phyloP scores from a whole-genome alignment of 2,329 filamentous ascomycete genomes.

The Arachnopeziza araneosa region DNA sequence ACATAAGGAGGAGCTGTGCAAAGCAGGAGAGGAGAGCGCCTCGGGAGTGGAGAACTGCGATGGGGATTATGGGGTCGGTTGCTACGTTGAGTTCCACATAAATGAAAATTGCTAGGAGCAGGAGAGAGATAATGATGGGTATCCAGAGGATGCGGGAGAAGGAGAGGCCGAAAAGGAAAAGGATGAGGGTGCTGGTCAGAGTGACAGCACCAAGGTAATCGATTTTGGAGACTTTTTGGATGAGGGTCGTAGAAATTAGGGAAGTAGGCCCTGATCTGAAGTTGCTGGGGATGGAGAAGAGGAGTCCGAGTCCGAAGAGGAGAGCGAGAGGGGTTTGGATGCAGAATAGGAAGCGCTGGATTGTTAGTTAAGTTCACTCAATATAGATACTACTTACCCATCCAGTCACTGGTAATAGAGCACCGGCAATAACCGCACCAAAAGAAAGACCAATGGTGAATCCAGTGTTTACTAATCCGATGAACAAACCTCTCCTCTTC shows the following conservation, averaged over 20 bases:
- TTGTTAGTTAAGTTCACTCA: neutral
- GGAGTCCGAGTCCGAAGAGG: conserved; percentile 55
- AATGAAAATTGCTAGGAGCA: conserved; percentile 47
- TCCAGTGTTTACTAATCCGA: conserved; percentile 68
- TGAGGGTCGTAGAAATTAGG: conserved; percentile 30
- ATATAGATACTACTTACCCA: conserved; percentile 52
- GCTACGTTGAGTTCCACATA: conserved; percentile 59
- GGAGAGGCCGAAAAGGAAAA: conserved; percentile 67
- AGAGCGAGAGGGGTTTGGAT: conserved; percentile 62
- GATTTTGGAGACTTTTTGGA: conserved; percentile 53
- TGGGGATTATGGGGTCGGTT: conserved; percentile 67
- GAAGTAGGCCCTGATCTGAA: conserved; percentile 29
- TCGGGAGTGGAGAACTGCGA: conserved; percentile 62
- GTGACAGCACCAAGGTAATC: conserved; percentile 69
- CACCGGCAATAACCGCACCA: conserved; percentile 65
- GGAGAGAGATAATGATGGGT: conserved; percentile 55
- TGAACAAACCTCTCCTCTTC: conserved; percentile 63
- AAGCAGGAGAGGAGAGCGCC: conserved; percentile 69
- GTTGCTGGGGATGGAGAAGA: conserved; percentile 56
- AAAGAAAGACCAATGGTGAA: conserved; percentile 67
- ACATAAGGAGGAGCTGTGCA: conserved; percentile 72
- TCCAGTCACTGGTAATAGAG: conserved; percentile 55
- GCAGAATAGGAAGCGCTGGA: conserved; percentile 65
- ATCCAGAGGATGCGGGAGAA: conserved; percentile 54
- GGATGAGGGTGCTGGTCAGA: conserved; percentile 61